Base-by-base conservation (phyloP, 306 rosid genomes). In the Cucumis cinereus region DNA sequence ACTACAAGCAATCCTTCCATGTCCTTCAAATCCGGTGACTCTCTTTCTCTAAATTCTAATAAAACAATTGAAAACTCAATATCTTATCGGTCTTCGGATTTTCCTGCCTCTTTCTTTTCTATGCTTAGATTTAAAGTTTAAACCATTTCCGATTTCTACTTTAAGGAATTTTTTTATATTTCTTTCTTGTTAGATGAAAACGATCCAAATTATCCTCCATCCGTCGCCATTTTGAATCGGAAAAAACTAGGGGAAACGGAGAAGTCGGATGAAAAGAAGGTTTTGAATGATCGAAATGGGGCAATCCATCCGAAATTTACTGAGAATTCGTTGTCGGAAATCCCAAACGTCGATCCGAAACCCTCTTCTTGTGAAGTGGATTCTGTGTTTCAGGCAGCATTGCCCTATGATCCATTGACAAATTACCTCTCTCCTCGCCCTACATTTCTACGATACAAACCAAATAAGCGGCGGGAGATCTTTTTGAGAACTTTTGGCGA, bases 341-440 rank as follows among this genome's bases (percentile, higher is more conserved):
- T 36, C 52, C 14, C 76, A 4, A 43, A 16, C 68, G n/a, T 43
- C n/a, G 83, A 66, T 57, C 69, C 53, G 26, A 70, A 60, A 7
- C 9, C 41, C 41, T 38, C 41, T 38, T 38, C 41, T 38, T 38
- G 41, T 38, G 9, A 7, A 38, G 41, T 41, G 6, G 49, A 36
- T 36, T 41, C 33, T 22, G 73, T 4, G 6, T 45, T 45, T 45
- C 14, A 68, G 40, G 24, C 68, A n/a, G 6, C 24, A 63, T 26
- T 73, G 17, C 86, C 84, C 19, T 87, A 82, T 59, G 86, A 87
- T 66, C 88, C 88, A 2, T n/a, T 79, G 26, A 84, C 77, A 1
- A 84, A 84, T 69, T 87, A 72, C 49, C 83, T 80, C 38, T 82
- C 90, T 76, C 86, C 88, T 16, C 79, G 90, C 49, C 90, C 90